Conservation (phyloP, 352 stramenopile genomes). For the Globisporangium iwayamae region DNA sequence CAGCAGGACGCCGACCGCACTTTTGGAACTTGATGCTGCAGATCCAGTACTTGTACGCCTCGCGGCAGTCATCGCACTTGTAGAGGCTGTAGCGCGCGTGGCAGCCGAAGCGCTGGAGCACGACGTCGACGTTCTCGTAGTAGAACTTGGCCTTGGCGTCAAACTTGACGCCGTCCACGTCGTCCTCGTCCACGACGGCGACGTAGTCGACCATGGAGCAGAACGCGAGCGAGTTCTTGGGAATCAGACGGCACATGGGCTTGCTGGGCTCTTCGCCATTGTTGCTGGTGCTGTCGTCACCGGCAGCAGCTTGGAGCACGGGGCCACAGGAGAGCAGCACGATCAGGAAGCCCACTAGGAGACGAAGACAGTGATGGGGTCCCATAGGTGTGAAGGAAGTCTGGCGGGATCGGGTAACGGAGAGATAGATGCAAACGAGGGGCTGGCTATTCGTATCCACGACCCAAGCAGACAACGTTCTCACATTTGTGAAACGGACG, state of each 20-base stretch:
- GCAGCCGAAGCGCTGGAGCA: conserved; percentile 80
- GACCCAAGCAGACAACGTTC: not conserved
- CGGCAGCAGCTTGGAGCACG: conserved; percentile 1
- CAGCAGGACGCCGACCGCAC: conserved; percentile 28
- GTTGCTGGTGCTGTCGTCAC: conserved; percentile 6
- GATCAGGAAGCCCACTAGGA: not conserved
- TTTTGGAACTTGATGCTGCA: conserved; percentile 84
- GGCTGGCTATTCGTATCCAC: not conserved
- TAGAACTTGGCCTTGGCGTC: conserved; percentile 68
- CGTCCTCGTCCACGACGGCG: conserved; percentile 58
- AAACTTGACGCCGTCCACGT: conserved; percentile 40
- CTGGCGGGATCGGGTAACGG: not conserved
- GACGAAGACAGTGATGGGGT: not conserved
- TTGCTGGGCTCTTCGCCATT: conserved; percentile 39
- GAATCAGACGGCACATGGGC: conserved; percentile 43
- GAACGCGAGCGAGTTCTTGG: conserved; percentile 67
- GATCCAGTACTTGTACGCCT: conserved; percentile 89
- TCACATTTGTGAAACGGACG: not conserved
- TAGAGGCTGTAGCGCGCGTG: conserved; percentile 80
- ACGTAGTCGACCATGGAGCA: conserved; percentile 85
- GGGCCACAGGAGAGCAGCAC: not conserved
- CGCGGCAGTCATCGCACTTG: conserved; percentile 75
- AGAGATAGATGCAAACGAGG: not conserved
- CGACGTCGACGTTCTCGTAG: conserved; percentile 78
- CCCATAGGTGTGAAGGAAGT: not conserved